Evolutionary conservation across 192 early-diverging fungal species (phyloP), one percentile per base, ranked within the genome.

Genomic region (Coemansia furcata): DNA sequence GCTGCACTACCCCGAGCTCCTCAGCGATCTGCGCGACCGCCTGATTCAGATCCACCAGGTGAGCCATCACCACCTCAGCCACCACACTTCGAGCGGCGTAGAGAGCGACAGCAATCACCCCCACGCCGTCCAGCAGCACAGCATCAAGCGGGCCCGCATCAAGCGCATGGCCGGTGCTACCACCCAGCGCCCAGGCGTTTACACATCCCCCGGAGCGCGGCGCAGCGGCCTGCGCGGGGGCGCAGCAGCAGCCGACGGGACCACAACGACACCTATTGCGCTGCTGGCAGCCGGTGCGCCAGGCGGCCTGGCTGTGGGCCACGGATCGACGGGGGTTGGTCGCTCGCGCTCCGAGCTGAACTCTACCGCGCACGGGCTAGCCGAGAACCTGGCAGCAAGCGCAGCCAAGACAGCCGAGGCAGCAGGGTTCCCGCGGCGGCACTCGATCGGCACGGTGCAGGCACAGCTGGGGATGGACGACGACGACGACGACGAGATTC

Each of bases 1-100:
- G 29, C 63, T 82, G 43, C 80, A 82, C 66, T 82, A 82, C 60
- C 80, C 80, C 1, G 80, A 82, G 75, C 71, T 82, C 11, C 75
- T 82, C 33, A 82, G 75, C 66, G 80, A 82, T 49, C 66, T 82
- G 63, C 74, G 80, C 60, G 80, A 82, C 69, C 61, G 66, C 54
- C 80, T 82, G 68, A 72, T 76, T 50, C 73, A 73, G 78, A 60
- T 73, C 57, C 73, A 81, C 47, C 78, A 81, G 74, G 40, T 68
- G 21, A 60, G 59, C 52, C 46, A 42, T 19, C 50, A 65, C n/a
- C 54, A 57, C 17, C 55, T 60, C 19, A 43, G 36, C 63, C 44
- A 66, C 15, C 70, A 74, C 64, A 65, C 59, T 23, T 70, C 68
- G 2, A 77, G 78, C 60, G 73, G 78, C 70, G 73, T 66, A 36